These are phyloP conservation scores for Trichoderma reesei DNA, from an alignment of 495 filamentous ascomycete genomes.

Conservation along the genomic window DNA sequence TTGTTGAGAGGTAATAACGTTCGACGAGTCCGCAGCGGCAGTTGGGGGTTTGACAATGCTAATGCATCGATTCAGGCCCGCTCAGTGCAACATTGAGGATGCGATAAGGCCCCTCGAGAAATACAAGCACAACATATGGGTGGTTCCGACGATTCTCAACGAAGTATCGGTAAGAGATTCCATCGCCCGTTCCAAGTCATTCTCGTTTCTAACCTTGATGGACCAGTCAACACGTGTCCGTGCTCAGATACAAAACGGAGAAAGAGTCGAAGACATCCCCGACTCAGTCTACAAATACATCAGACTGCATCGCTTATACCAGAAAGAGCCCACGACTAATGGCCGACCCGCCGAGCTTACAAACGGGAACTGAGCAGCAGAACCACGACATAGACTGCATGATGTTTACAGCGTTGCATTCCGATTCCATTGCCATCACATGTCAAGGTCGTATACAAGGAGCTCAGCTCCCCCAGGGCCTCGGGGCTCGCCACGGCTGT, in stretches of 20 bases:
- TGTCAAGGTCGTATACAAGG: too few relatives aligned
- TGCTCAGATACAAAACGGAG: constrained; percentile 68
- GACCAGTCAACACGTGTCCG: constrained; percentile 38
- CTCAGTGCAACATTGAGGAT: constrained; percentile 67
- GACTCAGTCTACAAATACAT: constrained; percentile 67
- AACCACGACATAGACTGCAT: neutral
- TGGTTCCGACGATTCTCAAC: constrained; percentile 71
- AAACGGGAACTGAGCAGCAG: neutral
- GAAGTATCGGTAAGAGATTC: constrained; percentile 67
- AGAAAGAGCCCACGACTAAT: constrained; percentile 29
- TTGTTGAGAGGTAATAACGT: constrained; percentile 65
- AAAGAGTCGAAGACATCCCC: constrained; percentile 47
- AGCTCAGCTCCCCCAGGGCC: neutral
- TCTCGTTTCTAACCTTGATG: neutral
- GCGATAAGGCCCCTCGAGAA: constrained; percentile 58
- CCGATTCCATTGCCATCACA: neutral
- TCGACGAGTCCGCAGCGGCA: neutral
- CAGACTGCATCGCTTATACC: constrained; percentile 58
- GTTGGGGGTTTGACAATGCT: neutral
- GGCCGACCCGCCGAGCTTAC: neutral
- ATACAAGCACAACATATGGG: constrained; percentile 56
- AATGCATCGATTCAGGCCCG: neutral
- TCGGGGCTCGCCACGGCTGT: neutral
- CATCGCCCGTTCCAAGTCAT: neutral
- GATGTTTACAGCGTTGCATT: neutral